Conservation (phyloP, 164 flowering plant genomes). For the Kingdonia uniflora region DNA sequence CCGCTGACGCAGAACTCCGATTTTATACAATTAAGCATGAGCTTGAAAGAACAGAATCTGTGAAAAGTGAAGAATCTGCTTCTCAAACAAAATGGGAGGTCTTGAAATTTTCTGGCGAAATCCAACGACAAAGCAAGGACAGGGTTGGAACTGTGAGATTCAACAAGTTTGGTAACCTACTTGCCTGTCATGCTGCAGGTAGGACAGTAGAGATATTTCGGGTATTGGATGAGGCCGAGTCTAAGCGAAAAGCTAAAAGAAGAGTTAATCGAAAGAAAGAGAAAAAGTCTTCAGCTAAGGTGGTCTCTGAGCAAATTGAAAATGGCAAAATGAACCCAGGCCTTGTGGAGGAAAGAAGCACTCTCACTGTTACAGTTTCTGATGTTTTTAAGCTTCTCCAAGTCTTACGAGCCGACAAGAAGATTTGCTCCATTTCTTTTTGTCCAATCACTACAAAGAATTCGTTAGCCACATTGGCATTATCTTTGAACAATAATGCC, state of each 20-base stretch:
- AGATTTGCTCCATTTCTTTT: constrained; percentile 78
- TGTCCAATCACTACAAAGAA: constrained; percentile 52
- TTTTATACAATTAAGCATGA: constrained; percentile 55
- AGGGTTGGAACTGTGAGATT: constrained; percentile 82
- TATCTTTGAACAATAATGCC: constrained; percentile 76
- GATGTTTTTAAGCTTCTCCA: constrained; percentile 84
- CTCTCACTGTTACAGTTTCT: constrained; percentile 32
- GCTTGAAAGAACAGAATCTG: constrained; percentile 17
- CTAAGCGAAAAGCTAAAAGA: constrained; percentile 82
- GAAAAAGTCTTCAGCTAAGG: constrained; percentile 42
- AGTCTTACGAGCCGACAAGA: constrained; percentile 59
- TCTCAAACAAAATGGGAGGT: constrained; percentile 59
- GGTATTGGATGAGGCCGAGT: constrained; percentile 63
- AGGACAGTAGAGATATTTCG: constrained; percentile 72
- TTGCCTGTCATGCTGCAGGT: constrained; percentile 96
- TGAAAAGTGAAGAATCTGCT: constrained; percentile 17
- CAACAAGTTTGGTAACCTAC: constrained; percentile 64
- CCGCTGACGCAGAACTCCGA: constrained; percentile 78
- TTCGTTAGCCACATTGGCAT: constrained; percentile 54
- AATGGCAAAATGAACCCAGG: constrained; percentile 26
- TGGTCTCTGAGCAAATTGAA: constrained; percentile 26
- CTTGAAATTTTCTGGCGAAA: constrained; percentile 71
- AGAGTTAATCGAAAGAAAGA: constrained; percentile 67
- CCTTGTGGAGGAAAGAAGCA: constrained; percentile 22
- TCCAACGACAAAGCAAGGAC: constrained; percentile 70